Evolutionary conservation across 2,329 filamentous ascomycete genomes (phyloP), one percentile per base, ranked within the genome.

Genomic region (Ciborinia camelliae): DNA sequence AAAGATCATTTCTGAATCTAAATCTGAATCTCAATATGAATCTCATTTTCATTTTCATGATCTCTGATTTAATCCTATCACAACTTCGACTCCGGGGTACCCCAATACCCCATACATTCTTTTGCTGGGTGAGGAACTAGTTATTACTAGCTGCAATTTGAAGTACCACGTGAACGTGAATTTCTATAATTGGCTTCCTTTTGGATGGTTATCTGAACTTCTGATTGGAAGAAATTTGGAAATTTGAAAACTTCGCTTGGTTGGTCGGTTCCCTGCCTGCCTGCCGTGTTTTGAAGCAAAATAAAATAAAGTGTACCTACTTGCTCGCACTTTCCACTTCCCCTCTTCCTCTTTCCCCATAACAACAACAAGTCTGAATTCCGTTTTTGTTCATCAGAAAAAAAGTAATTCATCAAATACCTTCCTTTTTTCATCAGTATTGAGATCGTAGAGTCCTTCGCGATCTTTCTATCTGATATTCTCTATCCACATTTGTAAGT

Each of bases 361-460:
- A 51, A 51, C 48, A 32, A 9, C 32, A 62, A 28, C 28, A 37
- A 58, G 10, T 18, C 9, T 3, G 30, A 20, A 28, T 35, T 18
- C 35, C 12, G 41, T 15, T 35, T 39, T 61, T 30, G 26, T 18
- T 7, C 23, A 39, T 23, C 41, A 26, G 15, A 41, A 4, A 6
- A 26, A 26, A 48, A 39, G 23, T 2, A 28, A 35, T 43, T 18
- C 5, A 28, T 28, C 23, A 26, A 57, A 7, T 20, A 32, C 14
- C 8, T 30, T 37, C 30, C 23, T 43, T 35, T 28, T 48, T 14
- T 4, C 7, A 50, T 32, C 45, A 50, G 28, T 39, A 26, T 32
- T 18, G 15, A 61, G 35, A 14, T 65, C 48, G 48, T 50, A 35
- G 26, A 61, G 48, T 65, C 57, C 30, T 62, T 45, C 37, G 28